Evolutionary conservation across 352 stramenopile species (phyloP), one percentile per base, ranked within the genome.

Genomic region (Thraustochytrium striatum): DNA sequence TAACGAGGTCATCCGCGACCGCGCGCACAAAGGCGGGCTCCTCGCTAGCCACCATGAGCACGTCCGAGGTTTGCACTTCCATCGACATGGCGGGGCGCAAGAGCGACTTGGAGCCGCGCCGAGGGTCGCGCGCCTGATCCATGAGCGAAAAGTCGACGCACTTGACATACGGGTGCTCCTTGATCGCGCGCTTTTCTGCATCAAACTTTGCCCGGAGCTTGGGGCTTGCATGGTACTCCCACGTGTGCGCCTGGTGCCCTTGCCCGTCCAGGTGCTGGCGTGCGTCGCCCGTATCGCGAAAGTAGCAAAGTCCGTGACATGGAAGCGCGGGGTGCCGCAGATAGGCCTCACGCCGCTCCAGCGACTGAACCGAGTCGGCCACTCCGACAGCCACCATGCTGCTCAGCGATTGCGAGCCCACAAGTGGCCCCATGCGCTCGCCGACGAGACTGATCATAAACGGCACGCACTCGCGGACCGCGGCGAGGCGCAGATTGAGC

Each of bases 221-320:
- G 30, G 19, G n/a, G 30, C 52, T 32, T 19, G 19, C 19, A 25
- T 16, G 8, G 43, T 70, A 11, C 38, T 70, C 61, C 21, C 38
- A 47, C 11, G 21, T 36, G 13, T 7, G 16, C 16, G 38, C 7
- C 30, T 53, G 19, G 9, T 57, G 8, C n/a, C 33, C 33, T n/a
- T 55, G 21, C 16, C 8, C 25, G 38, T 41, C n/a, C 58, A 30
- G 19, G 1, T 16, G 8, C 11, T 47, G n/a, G 19, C 33, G 19
- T 19, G 19, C 25, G 21, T 59, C 52, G 39, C 5, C 39, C 39
- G 28, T 33, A 33, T 70, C 59, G 21, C 65, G 65, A 70, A 75
- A 75, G 36, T 75, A 75, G 65, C 65, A 75, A 25, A 75, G 21
- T 3, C 41, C 39, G 32, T 68, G 43, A 19, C 16, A 38, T 19